A percentile compares a stretch with the other conserved stretches of the same genome.
phyloP scores from a whole-genome alignment of 306 rosid species.

The Albizia julibrissin region DNA sequence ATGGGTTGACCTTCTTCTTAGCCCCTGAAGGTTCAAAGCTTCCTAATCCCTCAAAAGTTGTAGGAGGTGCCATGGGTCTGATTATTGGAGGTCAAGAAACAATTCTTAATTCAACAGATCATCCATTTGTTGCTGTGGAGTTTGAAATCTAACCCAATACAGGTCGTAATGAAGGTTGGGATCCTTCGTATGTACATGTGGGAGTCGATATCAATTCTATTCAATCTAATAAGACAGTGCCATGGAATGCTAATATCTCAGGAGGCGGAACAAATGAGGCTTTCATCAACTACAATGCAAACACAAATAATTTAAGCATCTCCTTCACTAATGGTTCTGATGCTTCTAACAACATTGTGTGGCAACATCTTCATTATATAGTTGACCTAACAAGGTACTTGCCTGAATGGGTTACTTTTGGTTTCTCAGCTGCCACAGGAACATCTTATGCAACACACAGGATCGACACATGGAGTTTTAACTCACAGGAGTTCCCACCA shows the following conservation, averaged over 20 bases:
- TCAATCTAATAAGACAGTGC: not conserved
- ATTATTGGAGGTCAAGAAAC: not conserved
- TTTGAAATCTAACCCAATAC: constrained; percentile 43
- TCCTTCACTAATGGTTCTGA: not conserved
- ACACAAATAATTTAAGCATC: not conserved
- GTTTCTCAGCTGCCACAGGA: not conserved
- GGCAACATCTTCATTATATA: not conserved
- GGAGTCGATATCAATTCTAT: constrained; percentile 1
- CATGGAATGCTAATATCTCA: not conserved
- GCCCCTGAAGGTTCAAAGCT: not conserved
- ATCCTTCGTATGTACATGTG: constrained; percentile 13
- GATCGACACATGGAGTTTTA: no score
- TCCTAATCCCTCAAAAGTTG: not conserved
- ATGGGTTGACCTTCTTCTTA: not conserved
- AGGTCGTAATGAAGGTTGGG: no score
- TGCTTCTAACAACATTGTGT: no score
- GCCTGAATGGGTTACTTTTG: not conserved
- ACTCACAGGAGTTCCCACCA: no score
- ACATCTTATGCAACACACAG: no score
- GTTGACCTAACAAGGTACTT: not conserved
- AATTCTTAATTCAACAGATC: not conserved
- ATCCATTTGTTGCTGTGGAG: constrained; percentile 32
- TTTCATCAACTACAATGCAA: not conserved
- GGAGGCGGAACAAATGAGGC: not conserved
- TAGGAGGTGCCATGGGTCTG: not conserved